Conservation (phyloP, 2,329 filamentous ascomycete species). For the Davidsoniella australis region DNA sequence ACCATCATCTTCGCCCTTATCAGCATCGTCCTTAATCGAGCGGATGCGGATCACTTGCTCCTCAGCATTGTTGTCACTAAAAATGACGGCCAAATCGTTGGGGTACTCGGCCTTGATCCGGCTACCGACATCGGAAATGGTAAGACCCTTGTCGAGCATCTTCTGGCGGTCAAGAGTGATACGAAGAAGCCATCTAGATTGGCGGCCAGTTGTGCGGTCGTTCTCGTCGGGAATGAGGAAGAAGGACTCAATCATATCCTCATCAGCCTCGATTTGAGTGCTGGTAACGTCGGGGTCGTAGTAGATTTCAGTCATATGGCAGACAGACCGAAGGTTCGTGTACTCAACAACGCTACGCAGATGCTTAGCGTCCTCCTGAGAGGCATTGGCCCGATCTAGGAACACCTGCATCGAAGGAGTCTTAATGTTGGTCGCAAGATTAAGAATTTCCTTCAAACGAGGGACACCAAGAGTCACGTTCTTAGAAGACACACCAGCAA, state of each 20-base stretch:
- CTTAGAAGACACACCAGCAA: conserved; percentile 98
- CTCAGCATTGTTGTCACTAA: conserved; percentile 95
- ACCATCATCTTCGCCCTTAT: conserved; percentile 60
- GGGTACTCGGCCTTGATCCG: conserved; percentile 82
- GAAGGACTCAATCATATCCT: conserved; percentile 30
- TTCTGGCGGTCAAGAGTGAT: conserved; percentile 86
- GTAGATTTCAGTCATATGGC: conserved; percentile 85
- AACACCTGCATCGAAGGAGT: conserved; percentile 95
- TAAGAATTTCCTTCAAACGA: conserved; percentile 97
- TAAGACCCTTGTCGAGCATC: conserved; percentile 84
- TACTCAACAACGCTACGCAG: conserved; percentile 85
- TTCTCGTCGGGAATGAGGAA: conserved; percentile 81
- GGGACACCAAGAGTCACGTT: conserved; percentile 98
- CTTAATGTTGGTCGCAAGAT: conserved; percentile 95
- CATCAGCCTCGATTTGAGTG: conserved; percentile 74
- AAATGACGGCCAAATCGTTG: conserved; percentile 75
- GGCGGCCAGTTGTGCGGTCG: conserved; percentile 43
- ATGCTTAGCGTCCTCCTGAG: conserved; percentile 66
- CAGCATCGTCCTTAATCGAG: conserved; percentile 51
- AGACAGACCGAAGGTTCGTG: conserved; percentile 82
- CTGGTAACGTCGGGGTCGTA: conserved; percentile 82
- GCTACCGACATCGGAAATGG: conserved; percentile 75
- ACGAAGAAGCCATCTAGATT: conserved; percentile 91
- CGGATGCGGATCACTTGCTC: conserved; percentile 88
- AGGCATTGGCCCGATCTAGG: conserved; percentile 44